A percentile compares a stretch with the other conserved stretches of the same genome.
phyloP scores from a whole-genome alignment of 768 basidiomycete genomes.

The Rhizopogon sp. region DNA sequence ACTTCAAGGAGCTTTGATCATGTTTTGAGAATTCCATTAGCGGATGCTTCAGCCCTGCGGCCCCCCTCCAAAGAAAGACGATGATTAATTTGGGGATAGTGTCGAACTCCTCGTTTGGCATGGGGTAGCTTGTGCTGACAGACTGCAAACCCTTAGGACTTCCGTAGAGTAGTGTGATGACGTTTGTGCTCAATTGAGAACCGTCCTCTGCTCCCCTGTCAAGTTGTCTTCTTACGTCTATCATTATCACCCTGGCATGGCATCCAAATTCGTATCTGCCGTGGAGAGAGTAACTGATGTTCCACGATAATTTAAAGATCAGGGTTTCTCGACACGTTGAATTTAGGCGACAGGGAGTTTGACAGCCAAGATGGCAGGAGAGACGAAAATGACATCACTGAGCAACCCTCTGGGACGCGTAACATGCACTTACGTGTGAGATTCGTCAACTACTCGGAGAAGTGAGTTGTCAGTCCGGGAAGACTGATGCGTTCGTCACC shows the following conservation, averaged over 20 bases:
- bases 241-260: not conserved
- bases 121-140: too few species aligned
- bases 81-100: conserved; percentile 39
- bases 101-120: not conserved
- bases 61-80: conserved; percentile 86
- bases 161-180: not conserved
- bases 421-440: not conserved
- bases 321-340: not conserved
- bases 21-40: conserved; percentile 31
- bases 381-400: too few species aligned
- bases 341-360: not conserved
- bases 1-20: conserved; percentile 17
- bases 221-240: too few species aligned
- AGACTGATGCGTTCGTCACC: not conserved
- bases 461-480: not conserved
- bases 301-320: too few species aligned
- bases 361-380: not conserved
- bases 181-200: not conserved
- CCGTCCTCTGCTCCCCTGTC: not conserved
- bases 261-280: too few species aligned
- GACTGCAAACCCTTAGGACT: not conserved
- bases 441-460: not conserved
- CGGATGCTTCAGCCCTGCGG: conserved; percentile 95
- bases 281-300: not conserved
- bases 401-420: not conserved